Evolutionary conservation across 768 basidiomycete species (phyloP).

Genomic region (Tephrocybe rancida): DNA sequence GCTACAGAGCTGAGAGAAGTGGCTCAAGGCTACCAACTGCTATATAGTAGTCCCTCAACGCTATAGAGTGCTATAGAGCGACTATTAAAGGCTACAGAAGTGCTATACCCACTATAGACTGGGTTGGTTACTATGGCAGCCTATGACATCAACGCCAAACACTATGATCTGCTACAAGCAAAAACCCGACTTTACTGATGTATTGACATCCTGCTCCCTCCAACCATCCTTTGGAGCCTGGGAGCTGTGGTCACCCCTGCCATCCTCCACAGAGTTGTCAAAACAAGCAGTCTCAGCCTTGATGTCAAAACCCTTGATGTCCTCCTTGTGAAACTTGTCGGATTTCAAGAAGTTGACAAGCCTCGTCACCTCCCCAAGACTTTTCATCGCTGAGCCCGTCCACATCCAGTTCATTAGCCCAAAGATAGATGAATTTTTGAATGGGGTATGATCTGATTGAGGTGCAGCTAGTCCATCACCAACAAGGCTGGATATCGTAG

Average conservation of each 20-base stretch:
- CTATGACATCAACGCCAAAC: too few relatives aligned
- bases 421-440: conserved; percentile 5
- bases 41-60: too few relatives aligned
- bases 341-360: conserved; percentile 13
- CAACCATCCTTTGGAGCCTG: conserved; percentile 7
- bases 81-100: too few relatives aligned
- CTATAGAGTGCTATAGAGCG: too few relatives aligned
- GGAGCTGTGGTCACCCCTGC: background rate
- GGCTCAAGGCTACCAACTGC: too few relatives aligned
- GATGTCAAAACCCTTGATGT: conserved; percentile 5
- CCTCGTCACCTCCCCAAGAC: background rate
- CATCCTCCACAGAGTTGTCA: background rate
- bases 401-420: conserved; percentile 19
- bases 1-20: too few relatives aligned
- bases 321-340: conserved; percentile 10
- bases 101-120: too few relatives aligned
- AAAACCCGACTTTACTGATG: too few relatives aligned
- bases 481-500: background rate
- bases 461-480: too few relatives aligned
- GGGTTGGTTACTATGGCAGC: too few relatives aligned
- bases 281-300: conserved; percentile 1
- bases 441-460: background rate
- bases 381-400: conserved; percentile 14
- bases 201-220: conserved; percentile 12
- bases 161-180: too few relatives aligned